Evolutionary conservation across 768 basidiomycete species (phyloP).

Genomic region (Sarcodon sp.): DNA sequence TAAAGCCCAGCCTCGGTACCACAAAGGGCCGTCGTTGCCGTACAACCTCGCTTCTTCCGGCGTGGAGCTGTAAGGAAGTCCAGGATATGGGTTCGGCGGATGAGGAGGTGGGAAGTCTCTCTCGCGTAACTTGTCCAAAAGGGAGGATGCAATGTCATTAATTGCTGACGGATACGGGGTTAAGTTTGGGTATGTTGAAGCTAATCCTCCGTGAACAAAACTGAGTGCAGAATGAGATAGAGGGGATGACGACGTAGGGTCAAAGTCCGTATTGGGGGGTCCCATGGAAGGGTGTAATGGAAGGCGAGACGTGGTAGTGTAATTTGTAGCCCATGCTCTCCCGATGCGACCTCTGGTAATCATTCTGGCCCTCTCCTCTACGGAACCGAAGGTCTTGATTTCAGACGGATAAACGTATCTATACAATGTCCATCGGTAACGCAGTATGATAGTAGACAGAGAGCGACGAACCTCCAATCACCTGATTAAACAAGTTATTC

Average conservation of each 20-base stretch:
- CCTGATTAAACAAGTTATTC: slow-evolving; percentile 24
- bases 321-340: slow-evolving; percentile 75
- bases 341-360: slow-evolving; percentile 70
- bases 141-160: slow-evolving; percentile 57
- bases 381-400: slow-evolving; percentile 69
- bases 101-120: slow-evolving; percentile 58
- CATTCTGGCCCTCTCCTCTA: slow-evolving; percentile 58
- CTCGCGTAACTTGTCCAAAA: slow-evolving; percentile 60
- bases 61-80: slow-evolving; percentile 55
- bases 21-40: slow-evolving; percentile 66
- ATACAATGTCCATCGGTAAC: slow-evolving; percentile 1
- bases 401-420: slow-evolving; percentile 83
- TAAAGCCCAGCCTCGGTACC: slow-evolving; percentile 92
- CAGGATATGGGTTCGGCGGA: slow-evolving; percentile 66
- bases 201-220: slow-evolving; percentile 89
- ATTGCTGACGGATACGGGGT: slow-evolving; percentile 77
- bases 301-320: slow-evolving; percentile 68
- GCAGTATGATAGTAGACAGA: not conserved
- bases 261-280: slow-evolving; percentile 43
- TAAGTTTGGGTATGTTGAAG: slow-evolving; percentile 61
- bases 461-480: slow-evolving; percentile 62
- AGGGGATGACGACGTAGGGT: slow-evolving; percentile 27
- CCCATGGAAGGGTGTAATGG: slow-evolving; percentile 67
- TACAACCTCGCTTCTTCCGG: slow-evolving; percentile 62
- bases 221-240: slow-evolving; percentile 75